These are phyloP conservation scores for Hirsutella rhossiliensis DNA, from an alignment of 2,329 filamentous ascomycete species.

Conservation along the genomic window DNA sequence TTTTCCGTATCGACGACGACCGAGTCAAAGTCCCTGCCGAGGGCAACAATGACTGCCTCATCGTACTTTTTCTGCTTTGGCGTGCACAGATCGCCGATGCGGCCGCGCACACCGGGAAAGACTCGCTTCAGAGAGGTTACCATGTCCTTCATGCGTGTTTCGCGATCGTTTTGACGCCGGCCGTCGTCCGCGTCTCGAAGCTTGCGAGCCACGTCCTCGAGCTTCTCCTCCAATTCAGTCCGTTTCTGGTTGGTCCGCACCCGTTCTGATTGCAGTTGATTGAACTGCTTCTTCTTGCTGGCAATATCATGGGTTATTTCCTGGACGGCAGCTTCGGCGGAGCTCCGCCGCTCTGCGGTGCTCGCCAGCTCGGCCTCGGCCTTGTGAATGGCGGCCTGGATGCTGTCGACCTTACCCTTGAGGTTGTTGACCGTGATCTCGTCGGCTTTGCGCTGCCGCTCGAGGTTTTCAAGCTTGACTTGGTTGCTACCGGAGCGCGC, in stretches of 20 bases:
- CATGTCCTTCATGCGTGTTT: slow-evolving; percentile 68
- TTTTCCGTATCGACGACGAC: slow-evolving; percentile 94
- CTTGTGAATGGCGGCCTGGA: slow-evolving; percentile 61
- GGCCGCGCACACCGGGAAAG: slow-evolving; percentile 82
- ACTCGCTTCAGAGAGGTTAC: slow-evolving; percentile 79
- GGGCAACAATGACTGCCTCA: slow-evolving; percentile 81
- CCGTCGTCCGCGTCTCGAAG: slow-evolving; percentile 79
- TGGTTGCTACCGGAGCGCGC: slow-evolving; percentile 72
- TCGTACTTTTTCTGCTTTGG: slow-evolving; percentile 97
- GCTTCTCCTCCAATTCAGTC: slow-evolving; percentile 85
- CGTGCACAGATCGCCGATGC: slow-evolving; percentile 82
- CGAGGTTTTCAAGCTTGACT: slow-evolving; percentile 72
- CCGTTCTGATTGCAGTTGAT: slow-evolving; percentile 72
- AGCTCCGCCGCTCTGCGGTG: slow-evolving; percentile 55
- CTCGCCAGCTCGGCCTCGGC: slow-evolving; percentile 58
- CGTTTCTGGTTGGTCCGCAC: slow-evolving; percentile 68
- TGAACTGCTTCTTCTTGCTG: slow-evolving; percentile 81
- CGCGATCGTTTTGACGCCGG: slow-evolving; percentile 73
- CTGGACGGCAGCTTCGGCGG: slow-evolving; percentile 50
- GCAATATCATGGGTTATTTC: slow-evolving; percentile 68
- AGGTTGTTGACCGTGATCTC: slow-evolving; percentile 83
- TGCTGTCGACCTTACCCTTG: slow-evolving; percentile 74
- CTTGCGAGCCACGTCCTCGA: slow-evolving; percentile 68
- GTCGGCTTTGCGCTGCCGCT: slow-evolving; percentile 80
- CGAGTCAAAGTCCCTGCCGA: slow-evolving; percentile 87